Evolutionary conservation across 1,284 basidiomycete genomes (phyloP).

Genomic region (Cutaneotrichosporon sp.): DNA sequence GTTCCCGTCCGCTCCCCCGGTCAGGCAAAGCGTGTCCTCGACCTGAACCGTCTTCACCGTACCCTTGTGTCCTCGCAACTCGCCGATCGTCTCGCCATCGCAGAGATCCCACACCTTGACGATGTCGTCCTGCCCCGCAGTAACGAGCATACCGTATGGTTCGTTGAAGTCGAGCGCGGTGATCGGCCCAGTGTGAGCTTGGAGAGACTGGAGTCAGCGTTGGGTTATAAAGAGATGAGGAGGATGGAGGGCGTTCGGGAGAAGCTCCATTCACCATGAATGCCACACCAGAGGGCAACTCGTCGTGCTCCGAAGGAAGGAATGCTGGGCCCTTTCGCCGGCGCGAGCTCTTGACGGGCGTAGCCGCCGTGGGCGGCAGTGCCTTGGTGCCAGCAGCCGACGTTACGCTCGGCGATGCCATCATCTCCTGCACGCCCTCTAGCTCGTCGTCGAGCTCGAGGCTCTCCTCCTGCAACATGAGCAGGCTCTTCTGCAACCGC

Average conservation of each 20-base stretch:
- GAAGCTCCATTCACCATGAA: conserved; percentile 76
- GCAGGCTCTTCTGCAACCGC: conserved; percentile 75
- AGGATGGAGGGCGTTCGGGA: background rate
- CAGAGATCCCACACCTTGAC: conserved; percentile 61
- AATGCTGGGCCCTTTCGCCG: conserved; percentile 75
- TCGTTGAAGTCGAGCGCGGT: conserved; percentile 92
- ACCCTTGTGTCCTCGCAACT: conserved; percentile 71
- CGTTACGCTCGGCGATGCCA: conserved; percentile 59
- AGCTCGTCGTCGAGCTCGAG: conserved; percentile 92
- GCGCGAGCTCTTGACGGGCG: conserved; percentile 33
- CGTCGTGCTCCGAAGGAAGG: conserved; percentile 94
- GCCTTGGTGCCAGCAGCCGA: conserved; percentile 47
- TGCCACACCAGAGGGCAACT: conserved; percentile 86
- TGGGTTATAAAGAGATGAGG: background rate
- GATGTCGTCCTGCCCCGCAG: conserved; percentile 64
- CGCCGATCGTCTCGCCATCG: conserved; percentile 72
- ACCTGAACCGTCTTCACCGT: conserved; percentile 88
- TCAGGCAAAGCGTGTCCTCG: conserved; percentile 86
- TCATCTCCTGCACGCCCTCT: conserved; percentile 78
- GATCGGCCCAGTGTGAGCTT: conserved; percentile 76
- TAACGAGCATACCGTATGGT: conserved; percentile 91
- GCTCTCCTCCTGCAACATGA: conserved; percentile 90
- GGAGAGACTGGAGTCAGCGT: conserved; percentile 63
- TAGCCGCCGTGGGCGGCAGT: conserved; percentile 29
- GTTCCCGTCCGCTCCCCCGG: conserved; percentile 81